phyloP scores from a whole-genome alignment of 306 rosid genomes.

The Hippophae gyantsensis region DNA sequence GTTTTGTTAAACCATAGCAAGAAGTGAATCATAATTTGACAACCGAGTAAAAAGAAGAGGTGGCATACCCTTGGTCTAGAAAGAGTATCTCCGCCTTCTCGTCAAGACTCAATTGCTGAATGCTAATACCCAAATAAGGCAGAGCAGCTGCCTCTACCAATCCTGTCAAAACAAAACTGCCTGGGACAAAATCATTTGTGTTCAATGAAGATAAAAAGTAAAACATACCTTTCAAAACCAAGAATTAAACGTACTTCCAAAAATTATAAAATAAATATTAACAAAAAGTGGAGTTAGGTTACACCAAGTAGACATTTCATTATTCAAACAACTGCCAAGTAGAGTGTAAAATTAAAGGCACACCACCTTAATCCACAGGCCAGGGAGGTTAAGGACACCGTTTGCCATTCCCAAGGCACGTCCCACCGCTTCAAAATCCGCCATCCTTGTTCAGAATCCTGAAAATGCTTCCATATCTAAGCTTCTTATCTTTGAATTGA shows the following conservation, averaged over 20 bases:
- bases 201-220: constrained; percentile 16
- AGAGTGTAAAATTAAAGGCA: background rate
- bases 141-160: constrained; percentile 69
- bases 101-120: constrained; percentile 62
- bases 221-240: constrained; percentile 2
- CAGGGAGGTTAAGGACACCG: constrained; percentile 66
- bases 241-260: background rate
- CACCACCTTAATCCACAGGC: constrained; percentile 90
- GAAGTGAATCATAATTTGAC: constrained; percentile 7
- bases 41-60: constrained; percentile 8
- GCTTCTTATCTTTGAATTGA: background rate
- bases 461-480: constrained; percentile 13
- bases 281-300: background rate
- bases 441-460: constrained; percentile 53
- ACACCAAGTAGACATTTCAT: background rate
- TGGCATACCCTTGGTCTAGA: constrained; percentile 64
- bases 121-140: constrained; percentile 71
- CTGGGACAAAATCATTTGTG: constrained; percentile 62
- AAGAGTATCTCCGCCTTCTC: constrained; percentile 83
- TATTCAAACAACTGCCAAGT: background rate
- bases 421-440: constrained; percentile 82
- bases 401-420: constrained; percentile 98
- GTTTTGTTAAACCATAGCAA: background rate
- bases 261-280: background rate
- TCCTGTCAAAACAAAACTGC: constrained; percentile 98